Evolutionary conservation across 441 rosid species (phyloP), one percentile per base, ranked within the genome.

Genomic region (Breynia disticha): DNA sequence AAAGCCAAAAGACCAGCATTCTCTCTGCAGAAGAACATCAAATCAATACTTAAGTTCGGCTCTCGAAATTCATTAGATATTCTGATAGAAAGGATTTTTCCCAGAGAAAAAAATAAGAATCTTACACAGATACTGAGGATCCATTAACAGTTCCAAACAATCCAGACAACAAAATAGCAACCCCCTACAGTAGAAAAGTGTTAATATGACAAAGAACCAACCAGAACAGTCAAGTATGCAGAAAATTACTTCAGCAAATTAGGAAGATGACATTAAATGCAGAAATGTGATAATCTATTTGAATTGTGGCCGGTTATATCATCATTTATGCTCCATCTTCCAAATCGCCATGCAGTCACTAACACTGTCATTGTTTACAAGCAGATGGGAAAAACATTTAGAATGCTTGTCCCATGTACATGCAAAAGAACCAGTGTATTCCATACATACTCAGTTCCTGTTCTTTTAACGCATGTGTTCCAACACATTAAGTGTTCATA

Each of bases 101-200:
- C 20, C 13, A 41, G 6, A 9, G n/a, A 41, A 41, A 41, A 15
- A 41, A 9, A 19, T 24, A 55, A 21, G 56, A 32, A 64, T 59
- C 95, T 78, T 81, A 93, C 97, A 86, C 78, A 11, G 98, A 82
- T 46, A 86, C 90, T 19, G 97, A 73, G 35, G 95, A 75, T 60
- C 95, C 97, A 74, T 64, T 84, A 28, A 87, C 95, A 43, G 97
- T 91, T 75, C 99, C 99, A 76, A 93, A 93, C 59, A 88, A 61
- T 18, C 93, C 96, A 24, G 96, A 88, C 56, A 86, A 72, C 62
- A 91, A 85, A 60, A 91, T 79, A 67, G 91, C 97, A 52, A 91
- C 82, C 46, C 98, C 98, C 97, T 91, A 43, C 52, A 16, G 5
- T 11, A 41, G 3, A 41, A 41, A 15, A 41, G 44, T 1, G 51